Evolutionary conservation across 345 rosid genomes (phyloP).

Genomic region (Populus alba): DNA sequence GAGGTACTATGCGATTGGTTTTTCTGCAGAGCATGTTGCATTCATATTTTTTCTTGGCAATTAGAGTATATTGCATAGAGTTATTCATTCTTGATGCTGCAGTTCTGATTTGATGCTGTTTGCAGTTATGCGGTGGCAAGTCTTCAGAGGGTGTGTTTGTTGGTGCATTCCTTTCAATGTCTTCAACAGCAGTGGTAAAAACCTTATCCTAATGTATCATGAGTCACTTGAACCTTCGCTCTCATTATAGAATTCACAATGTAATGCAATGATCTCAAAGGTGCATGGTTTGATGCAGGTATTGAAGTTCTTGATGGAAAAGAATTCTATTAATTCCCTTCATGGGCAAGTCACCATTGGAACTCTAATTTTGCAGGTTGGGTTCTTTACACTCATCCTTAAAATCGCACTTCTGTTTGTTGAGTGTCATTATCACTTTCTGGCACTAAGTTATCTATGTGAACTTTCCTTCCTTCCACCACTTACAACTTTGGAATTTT

Average conservation of each 20-base stretch:
- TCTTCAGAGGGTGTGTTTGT: slow-evolving; percentile 89
- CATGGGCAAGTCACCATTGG: slow-evolving; percentile 93
- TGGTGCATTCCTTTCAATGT: slow-evolving; percentile 88
- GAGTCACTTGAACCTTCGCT: background rate
- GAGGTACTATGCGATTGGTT: background rate
- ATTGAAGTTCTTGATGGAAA: slow-evolving; percentile 84
- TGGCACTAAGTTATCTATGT: background rate
- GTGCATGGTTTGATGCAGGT: slow-evolving; percentile 44
- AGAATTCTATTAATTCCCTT: slow-evolving; percentile 66
- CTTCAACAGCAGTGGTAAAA: slow-evolving; percentile 92
- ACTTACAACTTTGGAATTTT: slow-evolving; percentile 6
- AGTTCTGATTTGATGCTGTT: slow-evolving; percentile 23
- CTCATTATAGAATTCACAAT: background rate
- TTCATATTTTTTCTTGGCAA: background rate
- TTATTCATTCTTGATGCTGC: slow-evolving; percentile 4
- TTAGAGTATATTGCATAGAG: background rate
- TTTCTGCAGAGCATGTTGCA: background rate
- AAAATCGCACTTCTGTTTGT: background rate
- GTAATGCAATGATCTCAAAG: background rate
- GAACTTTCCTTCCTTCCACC: slow-evolving; percentile 6
- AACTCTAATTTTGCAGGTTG: slow-evolving; percentile 83
- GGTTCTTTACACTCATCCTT: background rate
- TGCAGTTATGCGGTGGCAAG: slow-evolving; percentile 88
- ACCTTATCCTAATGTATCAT: background rate
- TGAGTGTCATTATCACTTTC: background rate